A percentile compares a stretch with the other conserved stretches of the same genome.
phyloP scores from a whole-genome alignment of 257 asterid species.

The Coffea eugenioides region DNA sequence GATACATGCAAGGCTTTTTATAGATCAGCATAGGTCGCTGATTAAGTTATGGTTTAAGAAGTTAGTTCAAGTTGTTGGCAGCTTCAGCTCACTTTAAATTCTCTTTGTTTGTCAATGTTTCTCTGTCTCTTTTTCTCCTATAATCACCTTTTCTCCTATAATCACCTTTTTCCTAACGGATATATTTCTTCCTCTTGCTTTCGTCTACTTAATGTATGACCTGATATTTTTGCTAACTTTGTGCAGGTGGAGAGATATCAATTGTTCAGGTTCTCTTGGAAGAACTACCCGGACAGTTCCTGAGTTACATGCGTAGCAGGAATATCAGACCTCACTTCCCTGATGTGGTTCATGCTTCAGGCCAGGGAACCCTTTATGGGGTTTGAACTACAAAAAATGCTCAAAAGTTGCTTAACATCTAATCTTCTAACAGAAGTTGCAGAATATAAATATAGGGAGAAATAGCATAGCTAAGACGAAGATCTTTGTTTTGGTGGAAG shows the following conservation, averaged over 20 bases:
- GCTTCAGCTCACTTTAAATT: not conserved
- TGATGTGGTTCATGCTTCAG: conserved; percentile 10
- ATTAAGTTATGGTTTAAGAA: not conserved
- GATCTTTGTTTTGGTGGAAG: too few species aligned
- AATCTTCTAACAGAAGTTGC: not conserved
- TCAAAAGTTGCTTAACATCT: not conserved
- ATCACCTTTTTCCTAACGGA: too few species aligned
- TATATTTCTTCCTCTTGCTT: not conserved
- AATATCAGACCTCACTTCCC: conserved; percentile 51
- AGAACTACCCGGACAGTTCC: conserved; percentile 72
- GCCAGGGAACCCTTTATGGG: not conserved
- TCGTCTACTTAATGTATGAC: not conserved
- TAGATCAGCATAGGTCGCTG: not conserved
- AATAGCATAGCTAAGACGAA: not conserved
- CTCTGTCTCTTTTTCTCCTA: not conserved
- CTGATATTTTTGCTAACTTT: not conserved
- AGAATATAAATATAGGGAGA: not conserved
- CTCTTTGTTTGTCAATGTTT: not conserved
- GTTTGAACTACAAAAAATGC: not conserved
- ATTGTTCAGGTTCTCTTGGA: conserved; percentile 69
- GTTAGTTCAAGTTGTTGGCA: not conserved
- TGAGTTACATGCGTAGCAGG: conserved; percentile 64
- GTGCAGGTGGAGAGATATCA: conserved; percentile 56
- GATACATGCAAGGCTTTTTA: not conserved
- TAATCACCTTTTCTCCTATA: not conserved